Conservation (phyloP, 2,329 filamentous ascomycete genomes). For the Fusarium globosum region DNA sequence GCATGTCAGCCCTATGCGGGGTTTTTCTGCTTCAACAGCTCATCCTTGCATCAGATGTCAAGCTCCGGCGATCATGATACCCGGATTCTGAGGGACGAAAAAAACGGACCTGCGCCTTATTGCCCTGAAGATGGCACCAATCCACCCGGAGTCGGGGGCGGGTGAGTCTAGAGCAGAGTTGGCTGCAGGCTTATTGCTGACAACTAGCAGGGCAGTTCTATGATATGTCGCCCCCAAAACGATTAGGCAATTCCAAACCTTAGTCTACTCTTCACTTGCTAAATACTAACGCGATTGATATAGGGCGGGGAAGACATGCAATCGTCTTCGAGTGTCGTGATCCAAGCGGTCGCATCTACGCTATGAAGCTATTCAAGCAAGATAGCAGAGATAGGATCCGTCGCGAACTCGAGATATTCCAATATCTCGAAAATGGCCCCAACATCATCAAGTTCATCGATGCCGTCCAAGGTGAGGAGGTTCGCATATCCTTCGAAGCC, state of each 20-base stretch:
- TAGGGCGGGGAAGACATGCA: slow-evolving; percentile 17
- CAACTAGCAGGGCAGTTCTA: background rate
- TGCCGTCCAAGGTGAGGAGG: slow-evolving; percentile 13
- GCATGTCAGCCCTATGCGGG: background rate
- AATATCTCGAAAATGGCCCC: background rate
- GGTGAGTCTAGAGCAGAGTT: background rate
- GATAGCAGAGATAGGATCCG: background rate
- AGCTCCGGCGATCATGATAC: background rate
- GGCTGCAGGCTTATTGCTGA: background rate
- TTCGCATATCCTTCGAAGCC: background rate
- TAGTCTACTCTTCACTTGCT: background rate
- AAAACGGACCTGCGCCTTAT: background rate
- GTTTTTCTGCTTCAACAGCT: background rate
- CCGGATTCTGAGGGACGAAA: background rate
- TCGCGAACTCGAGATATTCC: slow-evolving; percentile 7
- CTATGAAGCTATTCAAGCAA: slow-evolving; percentile 22
- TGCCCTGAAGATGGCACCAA: background rate
- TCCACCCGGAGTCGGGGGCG: background rate
- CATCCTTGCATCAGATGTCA: background rate
- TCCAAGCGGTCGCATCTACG: background rate
- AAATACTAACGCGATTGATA: background rate
- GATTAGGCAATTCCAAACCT: background rate
- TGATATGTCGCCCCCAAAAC: background rate
- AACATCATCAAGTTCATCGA: slow-evolving; percentile 12
- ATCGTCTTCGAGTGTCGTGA: slow-evolving; percentile 17